Conservation (phyloP, 2,329 filamentous ascomycete species). For the Trichoderma arundinaceum region DNA sequence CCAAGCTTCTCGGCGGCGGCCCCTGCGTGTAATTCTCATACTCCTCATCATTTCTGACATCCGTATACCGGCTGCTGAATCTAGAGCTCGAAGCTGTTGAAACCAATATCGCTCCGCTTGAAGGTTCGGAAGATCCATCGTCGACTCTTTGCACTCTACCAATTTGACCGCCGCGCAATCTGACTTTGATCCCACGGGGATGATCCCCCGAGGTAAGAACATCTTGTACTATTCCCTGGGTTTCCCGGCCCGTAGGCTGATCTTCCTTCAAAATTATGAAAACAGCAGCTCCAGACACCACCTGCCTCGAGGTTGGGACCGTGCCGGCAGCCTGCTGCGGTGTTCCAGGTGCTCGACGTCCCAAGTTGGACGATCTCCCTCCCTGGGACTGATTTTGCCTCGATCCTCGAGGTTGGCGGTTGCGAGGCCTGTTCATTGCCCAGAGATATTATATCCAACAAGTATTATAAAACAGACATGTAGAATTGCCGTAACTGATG, state of each 20-base stretch:
- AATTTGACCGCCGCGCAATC: conserved; percentile 71
- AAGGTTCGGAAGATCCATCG: conserved; percentile 29
- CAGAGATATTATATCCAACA: neutral
- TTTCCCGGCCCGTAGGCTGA: conserved; percentile 74
- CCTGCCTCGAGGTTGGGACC: conserved; percentile 57
- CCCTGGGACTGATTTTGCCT: conserved; percentile 35
- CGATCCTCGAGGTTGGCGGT: conserved; percentile 42
- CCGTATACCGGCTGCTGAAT: conserved; percentile 44
- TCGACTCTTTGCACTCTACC: conserved; percentile 73
- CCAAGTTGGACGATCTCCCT: conserved; percentile 1
- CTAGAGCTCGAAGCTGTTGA: conserved; percentile 32
- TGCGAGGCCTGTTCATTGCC: conserved; percentile 44
- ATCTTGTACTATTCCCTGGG: conserved; percentile 68
- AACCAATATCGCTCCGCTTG: conserved; percentile 16
- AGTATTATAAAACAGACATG: too few species aligned
- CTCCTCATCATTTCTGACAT: conserved; percentile 44
- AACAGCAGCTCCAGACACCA: conserved; percentile 66
- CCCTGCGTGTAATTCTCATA: conserved; percentile 43
- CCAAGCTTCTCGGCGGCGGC: conserved; percentile 50
- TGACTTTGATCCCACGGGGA: conserved; percentile 79
- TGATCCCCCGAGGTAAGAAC: conserved; percentile 76
- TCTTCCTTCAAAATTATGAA: conserved; percentile 78
- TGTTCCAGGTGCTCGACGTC: conserved; percentile 39
- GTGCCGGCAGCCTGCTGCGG: conserved; percentile 46
- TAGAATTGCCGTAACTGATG: too few species aligned